Conservation (phyloP, 1,284 basidiomycete species). For the Phaffia rhodozyma region DNA sequence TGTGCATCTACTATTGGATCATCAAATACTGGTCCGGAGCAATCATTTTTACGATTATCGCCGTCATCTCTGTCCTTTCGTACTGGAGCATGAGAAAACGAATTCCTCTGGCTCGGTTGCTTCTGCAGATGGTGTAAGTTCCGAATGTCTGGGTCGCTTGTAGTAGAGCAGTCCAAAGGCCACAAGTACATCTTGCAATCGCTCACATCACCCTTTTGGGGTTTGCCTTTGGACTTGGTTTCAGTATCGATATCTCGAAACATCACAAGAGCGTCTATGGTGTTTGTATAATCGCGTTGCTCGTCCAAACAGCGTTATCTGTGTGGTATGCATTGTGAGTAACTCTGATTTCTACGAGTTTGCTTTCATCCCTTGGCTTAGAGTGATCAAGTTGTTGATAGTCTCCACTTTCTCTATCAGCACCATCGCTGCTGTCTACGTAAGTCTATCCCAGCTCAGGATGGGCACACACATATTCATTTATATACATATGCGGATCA, state of each 20-base stretch:
- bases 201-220: not conserved
- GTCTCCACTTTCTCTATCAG: conserved; percentile 37
- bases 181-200: too few species aligned
- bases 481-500: not conserved
- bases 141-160: not conserved
- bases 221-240: not conserved
- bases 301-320: conserved; percentile 56
- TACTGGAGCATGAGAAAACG: conserved; percentile 37
- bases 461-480: not conserved
- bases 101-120: conserved; percentile 64
- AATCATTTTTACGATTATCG: conserved; percentile 54
- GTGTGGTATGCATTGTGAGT: conserved; percentile 40
- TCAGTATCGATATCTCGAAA: conserved; percentile 60
- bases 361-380: not conserved
- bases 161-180: too few species aligned
- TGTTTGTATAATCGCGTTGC: conserved; percentile 57
- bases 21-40: conserved; percentile 46
- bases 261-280: conserved; percentile 67
- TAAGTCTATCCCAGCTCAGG: not conserved
- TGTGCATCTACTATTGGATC: conserved; percentile 54
- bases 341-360: not conserved
- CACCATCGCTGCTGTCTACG: conserved; percentile 48
- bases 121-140: conserved; percentile 53
- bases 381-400: not conserved
- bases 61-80: conserved; percentile 63